Evolutionary conservation across 1,284 basidiomycete species (phyloP), one percentile per base, ranked within the genome.

Genomic region (Golubevia sp.): DNA sequence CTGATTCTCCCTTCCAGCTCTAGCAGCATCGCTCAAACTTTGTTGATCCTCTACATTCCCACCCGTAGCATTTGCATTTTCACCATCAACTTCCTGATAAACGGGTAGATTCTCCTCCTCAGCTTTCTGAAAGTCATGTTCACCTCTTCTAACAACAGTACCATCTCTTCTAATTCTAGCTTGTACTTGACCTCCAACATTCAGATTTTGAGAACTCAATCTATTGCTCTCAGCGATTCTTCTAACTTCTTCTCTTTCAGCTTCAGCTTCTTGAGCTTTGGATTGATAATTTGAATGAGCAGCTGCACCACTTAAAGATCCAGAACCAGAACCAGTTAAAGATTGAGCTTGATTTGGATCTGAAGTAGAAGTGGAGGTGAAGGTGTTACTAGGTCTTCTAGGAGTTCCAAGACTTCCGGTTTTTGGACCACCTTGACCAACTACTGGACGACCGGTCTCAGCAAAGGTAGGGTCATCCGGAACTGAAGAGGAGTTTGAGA

Each of bases 341-440:
- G 38, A 44, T 13, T 8, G 18, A 44, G 11, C 18, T 44, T 44
- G 11, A 44, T 8, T 8, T 44, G 11, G 11, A 13, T 44, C 38
- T 13, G 11, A 13, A 18, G 11, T 44, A n/a, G n/a, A n/a, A n/a
- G n/a, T n/a, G n/a, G n/a, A n/a, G n/a, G n/a, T n/a, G n/a, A n/a
- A n/a, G 38, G 18, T 18, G 38, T 44, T 44, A 44, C 38, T 44
- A 13, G 38, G 38, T 44, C 38, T 44, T 44, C 38, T 44, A 44
- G 38, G 38, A 44, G 38, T 44, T 13, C 38, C 38, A 13, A 74
- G 62, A 13, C 63, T 68, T 26, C 73, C 73, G 2, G 70, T 66
- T 55, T 70, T 72, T 53, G 73, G 73, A 3, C 73, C 73, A 11
- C 73, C 73, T 8, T 67, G 63, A 3, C 73, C 73, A n/a, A 59